These are phyloP conservation scores for Bipolaris gigantea DNA, from an alignment of 2,329 filamentous ascomycete species.

Conservation along the genomic window DNA sequence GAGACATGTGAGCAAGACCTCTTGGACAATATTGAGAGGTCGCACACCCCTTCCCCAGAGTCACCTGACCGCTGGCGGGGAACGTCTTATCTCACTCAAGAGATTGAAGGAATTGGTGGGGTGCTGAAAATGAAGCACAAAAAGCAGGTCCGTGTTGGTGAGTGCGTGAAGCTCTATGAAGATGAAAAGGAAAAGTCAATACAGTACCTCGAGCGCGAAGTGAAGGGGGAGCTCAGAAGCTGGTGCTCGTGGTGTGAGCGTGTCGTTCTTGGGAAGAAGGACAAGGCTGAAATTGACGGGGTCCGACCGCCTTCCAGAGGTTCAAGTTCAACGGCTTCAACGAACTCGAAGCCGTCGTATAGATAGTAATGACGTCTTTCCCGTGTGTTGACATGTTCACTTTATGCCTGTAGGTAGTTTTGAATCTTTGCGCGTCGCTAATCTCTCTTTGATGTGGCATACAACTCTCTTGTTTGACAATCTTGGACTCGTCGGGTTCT, in stretches of 20 bases:
- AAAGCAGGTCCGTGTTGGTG: constrained; percentile 77
- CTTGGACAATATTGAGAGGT: constrained; percentile 60
- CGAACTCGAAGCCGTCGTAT: constrained; percentile 3
- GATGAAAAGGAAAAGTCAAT: constrained; percentile 54
- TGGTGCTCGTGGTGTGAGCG: constrained; percentile 94
- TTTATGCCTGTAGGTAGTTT: not conserved
- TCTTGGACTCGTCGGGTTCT: not conserved
- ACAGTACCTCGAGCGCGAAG: constrained; percentile 70
- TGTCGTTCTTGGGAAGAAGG: constrained; percentile 64
- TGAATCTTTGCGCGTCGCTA: too few species aligned
- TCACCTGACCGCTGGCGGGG: constrained; percentile 53
- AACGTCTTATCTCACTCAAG: constrained; percentile 80
- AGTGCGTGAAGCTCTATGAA: constrained; percentile 81
- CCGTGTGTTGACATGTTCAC: not conserved
- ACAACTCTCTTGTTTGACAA: too few species aligned
- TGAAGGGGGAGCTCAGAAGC: constrained; percentile 67
- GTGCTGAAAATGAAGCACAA: constrained; percentile 87
- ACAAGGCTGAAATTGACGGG: constrained; percentile 34
- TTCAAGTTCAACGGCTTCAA: constrained; percentile 22
- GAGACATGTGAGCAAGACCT: constrained; percentile 79
- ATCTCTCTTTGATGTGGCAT: too few species aligned
- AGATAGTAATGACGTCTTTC: not conserved
- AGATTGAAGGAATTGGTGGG: constrained; percentile 89
- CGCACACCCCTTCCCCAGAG: constrained; percentile 22
- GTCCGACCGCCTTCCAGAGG: constrained; percentile 19